phyloP scores from a whole-genome alignment of 2,329 filamentous ascomycete species.

The Cytospora schulzeri region DNA sequence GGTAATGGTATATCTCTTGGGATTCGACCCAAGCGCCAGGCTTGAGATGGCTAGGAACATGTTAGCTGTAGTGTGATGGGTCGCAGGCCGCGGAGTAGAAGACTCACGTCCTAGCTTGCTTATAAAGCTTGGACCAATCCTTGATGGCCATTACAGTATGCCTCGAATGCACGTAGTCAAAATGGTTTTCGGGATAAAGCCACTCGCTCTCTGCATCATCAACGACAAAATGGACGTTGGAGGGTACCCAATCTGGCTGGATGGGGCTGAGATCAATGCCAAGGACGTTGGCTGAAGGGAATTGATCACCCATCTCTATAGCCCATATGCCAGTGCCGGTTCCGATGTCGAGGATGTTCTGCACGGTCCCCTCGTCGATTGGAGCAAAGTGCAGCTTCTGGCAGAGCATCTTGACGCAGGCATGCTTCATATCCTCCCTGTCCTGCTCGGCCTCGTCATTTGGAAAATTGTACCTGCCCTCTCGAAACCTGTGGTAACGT shows the following conservation, averaged over 20 bases:
- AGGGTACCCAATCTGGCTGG: conserved; percentile 53
- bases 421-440: conserved; percentile 59
- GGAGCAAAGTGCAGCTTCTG: conserved; percentile 56
- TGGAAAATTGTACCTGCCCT: conserved; percentile 59
- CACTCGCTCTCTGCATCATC: conserved; percentile 62
- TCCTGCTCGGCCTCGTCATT: conserved; percentile 64
- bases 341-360: conserved; percentile 58
- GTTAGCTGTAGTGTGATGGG: conserved; percentile 3
- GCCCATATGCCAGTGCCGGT: conserved; percentile 63
- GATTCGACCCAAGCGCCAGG: conserved; percentile 57
- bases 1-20: conserved; percentile 46
- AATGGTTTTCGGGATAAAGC: conserved; percentile 55
- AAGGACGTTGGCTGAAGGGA: conserved; percentile 43
- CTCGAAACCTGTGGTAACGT: conserved; percentile 58
- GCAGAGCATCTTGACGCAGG: conserved; percentile 52
- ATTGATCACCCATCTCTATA: conserved; percentile 53
- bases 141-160: conserved; percentile 58
- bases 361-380: conserved; percentile 45
- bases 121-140: conserved; percentile 55
- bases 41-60: conserved; percentile 40
- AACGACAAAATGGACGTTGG: conserved; percentile 63
- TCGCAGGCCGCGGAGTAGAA: background rate
- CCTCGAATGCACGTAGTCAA: conserved; percentile 63
- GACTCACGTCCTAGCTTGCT: conserved; percentile 49
- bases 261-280: conserved; percentile 50